Evolutionary conservation across 2,329 filamentous ascomycete species (phyloP).

Genomic region (Aureobasidium sp.): DNA sequence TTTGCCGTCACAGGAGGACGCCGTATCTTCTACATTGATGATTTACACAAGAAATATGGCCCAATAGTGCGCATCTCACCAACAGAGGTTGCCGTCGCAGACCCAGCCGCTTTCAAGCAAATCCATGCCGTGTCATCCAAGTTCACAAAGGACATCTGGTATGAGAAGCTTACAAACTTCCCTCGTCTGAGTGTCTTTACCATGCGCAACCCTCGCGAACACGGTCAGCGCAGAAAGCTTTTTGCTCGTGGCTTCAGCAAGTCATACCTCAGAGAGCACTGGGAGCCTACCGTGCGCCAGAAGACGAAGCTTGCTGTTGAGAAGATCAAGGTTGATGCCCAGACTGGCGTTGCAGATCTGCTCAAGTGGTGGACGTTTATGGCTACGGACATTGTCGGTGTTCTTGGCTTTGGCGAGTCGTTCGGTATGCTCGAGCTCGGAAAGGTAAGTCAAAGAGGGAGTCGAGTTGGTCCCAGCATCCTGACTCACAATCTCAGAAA

Average conservation of each 20-base stretch:
- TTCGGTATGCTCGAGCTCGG: conserved; percentile 32
- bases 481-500: conserved; percentile 9
- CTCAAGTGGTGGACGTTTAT: conserved; percentile 33
- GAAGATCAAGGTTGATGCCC: conserved; percentile 24
- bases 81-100: conserved; percentile 26
- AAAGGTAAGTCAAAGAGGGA: conserved; percentile 21
- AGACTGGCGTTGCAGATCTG: conserved; percentile 28
- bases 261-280: conserved; percentile 26
- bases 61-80: conserved; percentile 34
- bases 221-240: conserved; percentile 28
- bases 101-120: conserved; percentile 24
- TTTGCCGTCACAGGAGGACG: conserved; percentile 33
- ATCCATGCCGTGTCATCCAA: conserved; percentile 25
- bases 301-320: conserved; percentile 26
- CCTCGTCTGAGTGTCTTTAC: conserved; percentile 28
- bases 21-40: conserved; percentile 33
- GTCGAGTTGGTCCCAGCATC: background rate
- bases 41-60: conserved; percentile 34
- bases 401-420: conserved; percentile 31
- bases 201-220: conserved; percentile 29
- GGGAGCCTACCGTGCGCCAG: conserved; percentile 27
- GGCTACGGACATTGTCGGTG: conserved; percentile 30
- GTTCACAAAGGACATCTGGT: conserved; percentile 28
- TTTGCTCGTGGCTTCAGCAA: conserved; percentile 30
- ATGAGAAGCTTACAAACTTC: conserved; percentile 21